Evolutionary conservation across 306 rosid species (phyloP), one percentile per base, ranked within the genome.

Genomic region (Datisca glomerata): DNA sequence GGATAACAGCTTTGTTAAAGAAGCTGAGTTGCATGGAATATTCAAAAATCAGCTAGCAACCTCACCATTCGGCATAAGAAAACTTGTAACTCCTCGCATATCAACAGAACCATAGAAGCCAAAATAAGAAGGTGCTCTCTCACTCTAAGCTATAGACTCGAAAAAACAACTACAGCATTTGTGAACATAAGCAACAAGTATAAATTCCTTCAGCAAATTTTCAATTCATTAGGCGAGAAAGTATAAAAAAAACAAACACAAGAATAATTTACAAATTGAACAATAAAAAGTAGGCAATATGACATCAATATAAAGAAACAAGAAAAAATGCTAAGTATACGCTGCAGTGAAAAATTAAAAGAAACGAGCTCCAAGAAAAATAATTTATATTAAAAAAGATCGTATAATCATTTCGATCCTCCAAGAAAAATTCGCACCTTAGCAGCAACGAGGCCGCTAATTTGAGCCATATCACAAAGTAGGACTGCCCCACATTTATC

Each of bases 381-480:
- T 23, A 56, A 22, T 12, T 12, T 18, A 7, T 13, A 12, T 18
- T 29, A 7, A 41, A 41, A 24, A 13, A 42, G 49, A 22, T n/a
- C n/a, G n/a, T n/a, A n/a, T n/a, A n/a, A n/a, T n/a, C n/a, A n/a
- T n/a, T n/a, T n/a, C n/a, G n/a, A n/a, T n/a, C n/a, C n/a, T n/a
- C n/a, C n/a, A n/a, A 45, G 41, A 19, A 45, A 27, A 45, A 25
- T 56, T 65, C 85, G 51, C 50, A 87, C 97, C 93, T 83, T 83
- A 20, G 94, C 97, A 5, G 93, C 93, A 13, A 83, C 61, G 24
- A 87, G 58, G 17, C 97, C 94, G 54, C 97, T 87, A 38, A 87
- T 79, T 63, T 83, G 94, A 12, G 97, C 97, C 94, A 87, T 87
- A 60, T 87, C 97, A 49, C 94, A 83, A 75, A 87, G 39, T 17